phyloP scores from a whole-genome alignment of 2,329 filamentous ascomycete species.

The Albifimbria verrucaria region DNA sequence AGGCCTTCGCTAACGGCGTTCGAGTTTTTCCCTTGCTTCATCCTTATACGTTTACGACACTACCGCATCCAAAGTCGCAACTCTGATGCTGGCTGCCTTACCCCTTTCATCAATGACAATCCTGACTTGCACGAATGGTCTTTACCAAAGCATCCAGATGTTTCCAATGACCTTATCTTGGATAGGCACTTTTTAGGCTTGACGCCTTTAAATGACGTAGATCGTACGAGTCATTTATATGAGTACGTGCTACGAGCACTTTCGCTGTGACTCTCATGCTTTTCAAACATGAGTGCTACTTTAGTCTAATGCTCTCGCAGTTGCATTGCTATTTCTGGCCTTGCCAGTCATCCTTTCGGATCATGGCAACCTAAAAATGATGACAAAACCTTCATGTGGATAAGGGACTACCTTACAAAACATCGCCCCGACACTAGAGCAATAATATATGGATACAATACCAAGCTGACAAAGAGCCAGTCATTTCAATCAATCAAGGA shows the following conservation, averaged over 20 bases:
- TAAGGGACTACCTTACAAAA: neutral
- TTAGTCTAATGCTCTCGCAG: neutral
- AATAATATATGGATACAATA: neutral
- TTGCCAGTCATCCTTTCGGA: slow-evolving; percentile 1
- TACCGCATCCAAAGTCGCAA: neutral
- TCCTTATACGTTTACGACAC: neutral
- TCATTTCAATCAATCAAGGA: neutral
- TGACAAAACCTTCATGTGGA: slow-evolving; percentile 3
- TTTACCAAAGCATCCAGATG: neutral
- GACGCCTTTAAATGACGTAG: slow-evolving; percentile 1
- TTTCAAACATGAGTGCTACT: neutral
- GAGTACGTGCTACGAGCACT: neutral
- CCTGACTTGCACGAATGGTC: neutral
- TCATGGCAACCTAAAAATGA: neutral
- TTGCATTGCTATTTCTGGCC: slow-evolving; percentile 2
- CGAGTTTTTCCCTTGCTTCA: slow-evolving; percentile 1
- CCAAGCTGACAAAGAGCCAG: neutral
- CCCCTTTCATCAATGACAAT: neutral
- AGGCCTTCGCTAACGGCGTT: neutral
- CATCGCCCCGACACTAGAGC: neutral
- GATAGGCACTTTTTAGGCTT: slow-evolving; percentile 1
- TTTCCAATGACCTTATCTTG: neutral
- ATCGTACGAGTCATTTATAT: neutral
- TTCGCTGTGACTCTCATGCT: neutral
- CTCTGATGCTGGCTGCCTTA: neutral